A percentile compares a stretch with the other conserved stretches of the same genome.
These are phyloP conservation scores for Petunia axillaris DNA, from an alignment of 257 asterid species.

Conservation along the genomic window DNA sequence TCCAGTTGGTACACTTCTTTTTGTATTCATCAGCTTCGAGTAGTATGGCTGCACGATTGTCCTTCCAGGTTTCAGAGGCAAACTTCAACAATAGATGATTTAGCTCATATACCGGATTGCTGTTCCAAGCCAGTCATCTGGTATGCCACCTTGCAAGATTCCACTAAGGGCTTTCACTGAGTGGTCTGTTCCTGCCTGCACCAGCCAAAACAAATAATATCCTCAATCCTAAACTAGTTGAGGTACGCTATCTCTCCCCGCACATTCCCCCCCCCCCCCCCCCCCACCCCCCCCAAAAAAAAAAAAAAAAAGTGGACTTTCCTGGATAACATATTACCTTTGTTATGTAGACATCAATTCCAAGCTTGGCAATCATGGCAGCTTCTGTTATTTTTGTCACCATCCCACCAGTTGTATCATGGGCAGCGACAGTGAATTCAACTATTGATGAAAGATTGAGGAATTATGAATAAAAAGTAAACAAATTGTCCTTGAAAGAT, in stretches of 20 bases:
- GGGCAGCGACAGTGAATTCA: constrained; percentile 82
- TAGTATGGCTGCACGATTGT: neutral
- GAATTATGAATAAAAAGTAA: constrained; percentile 1
- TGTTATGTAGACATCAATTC: constrained; percentile 86
- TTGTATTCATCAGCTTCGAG: neutral
- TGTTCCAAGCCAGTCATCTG: constrained; percentile 95
- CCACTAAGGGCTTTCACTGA: constrained; percentile 72
- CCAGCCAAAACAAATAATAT: neutral
- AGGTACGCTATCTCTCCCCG: neutral
- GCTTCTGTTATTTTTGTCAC: constrained; percentile 92
- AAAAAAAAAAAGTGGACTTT: neutral
- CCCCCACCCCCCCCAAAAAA: too few species aligned
- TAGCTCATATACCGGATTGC: constrained; percentile 59
- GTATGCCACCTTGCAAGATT: constrained; percentile 46
- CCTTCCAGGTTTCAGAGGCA: neutral
- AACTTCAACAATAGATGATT: constrained; percentile 4
- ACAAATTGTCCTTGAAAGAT: neutral
- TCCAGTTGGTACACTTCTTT: neutral
- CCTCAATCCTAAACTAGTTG: neutral
- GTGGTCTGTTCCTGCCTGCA: constrained; percentile 84
- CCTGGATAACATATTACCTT: constrained; percentile 52
- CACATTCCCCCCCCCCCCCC: too few species aligned
- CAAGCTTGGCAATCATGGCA: constrained; percentile 88
- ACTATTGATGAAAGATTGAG: constrained; percentile 43
- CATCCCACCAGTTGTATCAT: constrained; percentile 98